phyloP scores from a whole-genome alignment of 2,329 filamentous ascomycete genomes.

The Fusarium hainanense region DNA sequence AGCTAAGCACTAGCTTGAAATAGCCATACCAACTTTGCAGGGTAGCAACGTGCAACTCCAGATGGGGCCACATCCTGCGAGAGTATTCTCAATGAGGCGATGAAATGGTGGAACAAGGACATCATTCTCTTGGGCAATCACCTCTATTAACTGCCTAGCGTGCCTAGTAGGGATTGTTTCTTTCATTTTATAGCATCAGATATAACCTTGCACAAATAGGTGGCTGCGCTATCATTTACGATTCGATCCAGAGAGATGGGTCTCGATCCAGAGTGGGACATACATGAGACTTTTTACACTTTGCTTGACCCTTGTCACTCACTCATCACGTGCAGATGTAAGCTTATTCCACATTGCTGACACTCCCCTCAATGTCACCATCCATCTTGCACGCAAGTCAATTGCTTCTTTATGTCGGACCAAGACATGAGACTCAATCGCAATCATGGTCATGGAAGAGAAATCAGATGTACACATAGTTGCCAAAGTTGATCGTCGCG shows the following conservation, averaged over 20 bases:
- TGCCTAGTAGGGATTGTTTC: not conserved
- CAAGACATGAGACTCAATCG: not conserved
- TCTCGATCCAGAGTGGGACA: not conserved
- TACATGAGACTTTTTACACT: not conserved
- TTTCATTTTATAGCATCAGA: not conserved
- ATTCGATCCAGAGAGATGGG: rapidly evolving
- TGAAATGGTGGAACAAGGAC: not conserved
- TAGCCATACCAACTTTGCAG: not conserved
- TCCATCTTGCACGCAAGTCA: not conserved
- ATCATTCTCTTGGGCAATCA: rapidly evolving
- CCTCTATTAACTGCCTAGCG: rapidly evolving
- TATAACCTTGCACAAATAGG: rapidly evolving
- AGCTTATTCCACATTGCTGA: not conserved
- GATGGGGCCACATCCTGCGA: not conserved
- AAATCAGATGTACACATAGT: not conserved
- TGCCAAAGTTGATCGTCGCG: not conserved
- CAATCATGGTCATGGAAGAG: not conserved
- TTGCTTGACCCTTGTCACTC: not conserved
- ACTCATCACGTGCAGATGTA: not conserved
- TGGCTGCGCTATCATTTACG: not conserved
- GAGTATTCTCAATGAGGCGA: not conserved
- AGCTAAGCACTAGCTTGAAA: not conserved
- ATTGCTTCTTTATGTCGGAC: not conserved
- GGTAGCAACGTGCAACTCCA: not conserved
- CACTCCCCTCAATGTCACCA: not conserved